Conservation (phyloP, 2,329 filamentous ascomycete genomes). For the Myriangium duriaei region DNA sequence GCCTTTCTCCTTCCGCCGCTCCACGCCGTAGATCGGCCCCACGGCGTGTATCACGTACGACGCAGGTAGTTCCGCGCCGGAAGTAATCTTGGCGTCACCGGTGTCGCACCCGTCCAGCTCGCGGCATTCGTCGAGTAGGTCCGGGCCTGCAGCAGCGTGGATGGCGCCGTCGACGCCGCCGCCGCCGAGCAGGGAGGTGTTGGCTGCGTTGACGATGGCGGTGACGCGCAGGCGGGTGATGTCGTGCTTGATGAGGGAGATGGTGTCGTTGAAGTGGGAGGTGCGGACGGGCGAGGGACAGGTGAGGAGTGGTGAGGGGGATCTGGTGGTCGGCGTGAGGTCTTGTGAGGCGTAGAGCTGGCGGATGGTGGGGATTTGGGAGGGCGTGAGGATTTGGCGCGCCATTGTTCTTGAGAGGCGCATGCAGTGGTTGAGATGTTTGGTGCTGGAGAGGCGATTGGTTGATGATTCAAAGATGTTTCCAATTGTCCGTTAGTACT, state of each 20-base stretch:
- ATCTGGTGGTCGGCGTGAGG: slow-evolving; percentile 21
- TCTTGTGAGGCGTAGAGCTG: slow-evolving; percentile 49
- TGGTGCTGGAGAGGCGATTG: not conserved
- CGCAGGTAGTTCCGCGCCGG: slow-evolving; percentile 62
- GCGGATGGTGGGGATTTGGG: slow-evolving; percentile 47
- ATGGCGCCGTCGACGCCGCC: slow-evolving; percentile 74
- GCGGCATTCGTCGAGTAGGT: slow-evolving; percentile 58
- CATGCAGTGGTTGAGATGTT: not conserved
- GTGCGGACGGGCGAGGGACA: slow-evolving; percentile 31
- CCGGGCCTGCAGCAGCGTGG: slow-evolving; percentile 64
- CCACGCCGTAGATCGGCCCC: slow-evolving; percentile 58
- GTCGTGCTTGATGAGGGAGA: slow-evolving; percentile 61
- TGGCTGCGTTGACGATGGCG: slow-evolving; percentile 89
- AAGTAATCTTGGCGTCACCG: slow-evolving; percentile 72
- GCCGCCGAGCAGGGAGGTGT: slow-evolving; percentile 63
- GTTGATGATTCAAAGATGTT: not conserved
- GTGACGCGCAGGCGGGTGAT: slow-evolving; percentile 70
- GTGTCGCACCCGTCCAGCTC: slow-evolving; percentile 60
- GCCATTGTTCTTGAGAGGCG: slow-evolving; percentile 7
- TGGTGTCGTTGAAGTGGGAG: slow-evolving; percentile 49
- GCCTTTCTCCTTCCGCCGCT: slow-evolving; percentile 23
- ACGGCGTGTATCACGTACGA: slow-evolving; percentile 80
- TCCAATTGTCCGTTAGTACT: too few relatives aligned
- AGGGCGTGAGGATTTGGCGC: slow-evolving; percentile 23
- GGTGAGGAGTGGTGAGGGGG: slow-evolving; percentile 46